Percentiles rank a stretch among this genome's conserved stretches.
These are phyloP conservation scores for Phytopythium montanum DNA, from an alignment of 352 stramenopile genomes.

Conservation along the genomic window DNA sequence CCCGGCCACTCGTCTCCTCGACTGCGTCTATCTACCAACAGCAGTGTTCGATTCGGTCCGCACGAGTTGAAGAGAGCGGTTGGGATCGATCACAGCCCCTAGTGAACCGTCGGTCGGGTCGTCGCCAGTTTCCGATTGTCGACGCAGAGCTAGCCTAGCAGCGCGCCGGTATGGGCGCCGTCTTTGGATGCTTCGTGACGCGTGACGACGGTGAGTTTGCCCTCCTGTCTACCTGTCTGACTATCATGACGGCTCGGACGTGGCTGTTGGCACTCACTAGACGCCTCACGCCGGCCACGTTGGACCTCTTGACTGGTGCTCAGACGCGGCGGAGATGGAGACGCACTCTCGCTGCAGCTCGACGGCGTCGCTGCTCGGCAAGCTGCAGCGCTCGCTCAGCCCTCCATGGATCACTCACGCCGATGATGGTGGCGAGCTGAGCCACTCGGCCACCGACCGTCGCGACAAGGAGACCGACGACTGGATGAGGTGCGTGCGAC, in stretches of 20 bases:
- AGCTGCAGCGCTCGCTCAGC: constrained; percentile 54
- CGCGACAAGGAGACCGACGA: constrained; percentile 19
- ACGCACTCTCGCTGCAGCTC: constrained; percentile 12
- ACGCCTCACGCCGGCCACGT: constrained; percentile 6
- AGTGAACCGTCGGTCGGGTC: not conserved
- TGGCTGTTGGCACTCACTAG: constrained; percentile 5
- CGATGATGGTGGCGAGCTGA: constrained; percentile 7
- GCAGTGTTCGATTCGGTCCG: not conserved
- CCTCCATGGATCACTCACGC: constrained; percentile 18
- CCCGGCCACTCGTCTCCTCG: not conserved
- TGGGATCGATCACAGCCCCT: not conserved
- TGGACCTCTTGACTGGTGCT: not conserved
- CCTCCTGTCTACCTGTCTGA: not conserved
- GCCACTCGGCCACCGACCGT: not conserved
- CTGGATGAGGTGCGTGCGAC: constrained; percentile 20
- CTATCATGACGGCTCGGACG: not conserved
- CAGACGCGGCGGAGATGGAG: not conserved
- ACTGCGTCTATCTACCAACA: too few species aligned
- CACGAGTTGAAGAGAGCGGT: not conserved
- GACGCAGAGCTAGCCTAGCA: too few species aligned
- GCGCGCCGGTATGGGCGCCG: not conserved
- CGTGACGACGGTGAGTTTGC: not conserved
- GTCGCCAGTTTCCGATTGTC: constrained; percentile 1
- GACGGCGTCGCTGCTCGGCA: constrained; percentile 36
- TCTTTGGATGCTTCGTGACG: constrained; percentile 3